Evolutionary conservation across 2,329 filamentous ascomycete species (phyloP), one percentile per base, ranked within the genome.

Genomic region (Colletotrichum lentis): DNA sequence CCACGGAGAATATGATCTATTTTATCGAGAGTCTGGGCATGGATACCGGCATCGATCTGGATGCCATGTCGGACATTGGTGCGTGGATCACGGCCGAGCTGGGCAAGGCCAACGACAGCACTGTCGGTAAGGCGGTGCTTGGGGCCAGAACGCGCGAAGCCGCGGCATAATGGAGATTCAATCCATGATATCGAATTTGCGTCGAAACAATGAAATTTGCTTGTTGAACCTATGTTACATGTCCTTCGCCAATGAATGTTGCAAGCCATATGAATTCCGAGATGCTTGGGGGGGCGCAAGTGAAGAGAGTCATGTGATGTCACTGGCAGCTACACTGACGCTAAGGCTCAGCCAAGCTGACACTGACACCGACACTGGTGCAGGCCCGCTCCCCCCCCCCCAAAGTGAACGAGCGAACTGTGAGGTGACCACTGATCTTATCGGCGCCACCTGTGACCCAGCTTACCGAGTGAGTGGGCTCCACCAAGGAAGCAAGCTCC

Each of bases 1-100:
- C 91, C 1, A 94, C 92, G 0, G 93, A 97, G 79, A 91, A 96
- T 76, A 80, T 96, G 79, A 90, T 96, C 1, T 93, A 95, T 75
- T 90, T 91, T 69, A 80, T 92, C 76, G 89, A 93, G 76, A 91
- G 87, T 69, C 77, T 94, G 62, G 93, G 93, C 0, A 88, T 92
- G 80, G 82, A 88, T 49, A 94, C 92, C 0, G 92, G 92, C 0
- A 85, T 96, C 1, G 86, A 92, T 75, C 71, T 93, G 67, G 86
- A 90, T 70, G 85, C 84, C 50, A 79, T 95, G 61, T 84, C 85
- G 43, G 86, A 90, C 67, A 88, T 93, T 62, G 92, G 92, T 0
- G 81, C 85, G 16, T 94, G 91, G 91, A 92, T 94, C 66, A 88
- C 87, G 3, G 76, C 76, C 18, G 84, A 89, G 77, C 80, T 93